Conservation (phyloP, 78 protist species). For the Anaeramoeba flamelloides region DNA sequence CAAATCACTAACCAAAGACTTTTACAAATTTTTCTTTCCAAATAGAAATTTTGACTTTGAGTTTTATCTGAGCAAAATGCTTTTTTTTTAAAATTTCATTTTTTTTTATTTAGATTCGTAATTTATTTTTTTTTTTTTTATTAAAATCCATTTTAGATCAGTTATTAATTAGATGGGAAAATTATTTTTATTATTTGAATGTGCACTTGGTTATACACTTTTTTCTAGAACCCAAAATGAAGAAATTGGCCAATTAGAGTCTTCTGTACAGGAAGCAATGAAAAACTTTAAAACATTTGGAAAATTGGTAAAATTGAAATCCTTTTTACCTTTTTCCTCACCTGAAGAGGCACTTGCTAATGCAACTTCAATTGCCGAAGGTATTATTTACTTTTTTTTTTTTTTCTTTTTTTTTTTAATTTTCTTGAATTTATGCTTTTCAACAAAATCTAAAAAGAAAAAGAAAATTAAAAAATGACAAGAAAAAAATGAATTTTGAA, state of each 20-base stretch:
- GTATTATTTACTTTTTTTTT: conserved; percentile 12
- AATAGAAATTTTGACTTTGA: too few relatives aligned
- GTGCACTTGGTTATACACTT: conserved; percentile 65
- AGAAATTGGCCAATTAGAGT: conserved; percentile 36
- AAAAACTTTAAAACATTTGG: conserved; percentile 40
- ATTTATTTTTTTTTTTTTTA: too few relatives aligned
- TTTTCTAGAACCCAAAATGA: conserved; percentile 43
- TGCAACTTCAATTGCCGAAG: conserved; percentile 64
- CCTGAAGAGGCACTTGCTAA: conserved; percentile 72
- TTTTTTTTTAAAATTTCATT: too few relatives aligned
- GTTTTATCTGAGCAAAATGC: too few relatives aligned
- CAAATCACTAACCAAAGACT: too few relatives aligned
- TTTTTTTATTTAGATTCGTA: too few relatives aligned
- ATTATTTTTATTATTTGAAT: conserved; percentile 51
- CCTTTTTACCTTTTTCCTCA: conserved; percentile 56
- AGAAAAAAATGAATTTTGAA: too few relatives aligned
- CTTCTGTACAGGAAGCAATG: conserved; percentile 31
- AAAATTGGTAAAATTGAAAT: conserved; percentile 35
- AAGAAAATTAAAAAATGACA: too few relatives aligned
- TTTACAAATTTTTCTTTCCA: too few relatives aligned
- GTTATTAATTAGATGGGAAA: too few relatives aligned
- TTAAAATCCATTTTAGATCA: too few relatives aligned
- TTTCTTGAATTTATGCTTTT: not conserved
- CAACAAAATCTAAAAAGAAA: too few relatives aligned
- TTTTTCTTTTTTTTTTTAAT: not conserved